Conservation (phyloP, 306 rosid species). For the Lathyrus tuberosus region DNA sequence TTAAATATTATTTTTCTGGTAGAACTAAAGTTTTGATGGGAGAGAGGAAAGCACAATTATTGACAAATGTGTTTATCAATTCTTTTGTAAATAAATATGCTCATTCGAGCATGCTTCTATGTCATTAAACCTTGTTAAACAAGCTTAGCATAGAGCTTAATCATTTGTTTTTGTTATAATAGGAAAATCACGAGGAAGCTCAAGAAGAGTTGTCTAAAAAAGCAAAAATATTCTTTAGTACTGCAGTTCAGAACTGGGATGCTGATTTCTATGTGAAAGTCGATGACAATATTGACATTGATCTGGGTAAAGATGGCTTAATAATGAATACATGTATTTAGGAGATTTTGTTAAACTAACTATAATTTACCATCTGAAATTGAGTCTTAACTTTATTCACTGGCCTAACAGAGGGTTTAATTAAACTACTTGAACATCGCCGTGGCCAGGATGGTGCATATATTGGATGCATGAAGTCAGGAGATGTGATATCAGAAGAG, state of each 20-base stretch:
- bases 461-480: constrained; percentile 98
- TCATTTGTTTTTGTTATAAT: constrained; percentile 40
- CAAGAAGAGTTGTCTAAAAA: constrained; percentile 93
- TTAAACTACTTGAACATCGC: constrained; percentile 89
- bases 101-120: constrained; percentile 35
- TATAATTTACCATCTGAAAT: constrained; percentile 1
- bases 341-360: constrained; percentile 25
- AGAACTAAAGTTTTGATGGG: neutral
- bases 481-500: constrained; percentile 94
- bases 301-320: constrained; percentile 68
- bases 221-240: constrained; percentile 83
- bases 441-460: constrained; percentile 87
- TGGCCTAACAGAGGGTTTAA: constrained; percentile 74
- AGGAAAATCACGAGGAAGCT: constrained; percentile 99
- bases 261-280: constrained; percentile 97
- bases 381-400: constrained; percentile 36
- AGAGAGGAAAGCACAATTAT: neutral
- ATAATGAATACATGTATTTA: constrained; percentile 8
- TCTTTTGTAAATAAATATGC: constrained; percentile 9
- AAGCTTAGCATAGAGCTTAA: constrained; percentile 34
- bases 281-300: constrained; percentile 76
- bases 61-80: constrained; percentile 20
- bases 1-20: constrained; percentile 14
- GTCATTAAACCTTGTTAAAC: constrained; percentile 16
- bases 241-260: constrained; percentile 96